phyloP scores from a whole-genome alignment of 345 rosid genomes.

The Eutrema japonicum region DNA sequence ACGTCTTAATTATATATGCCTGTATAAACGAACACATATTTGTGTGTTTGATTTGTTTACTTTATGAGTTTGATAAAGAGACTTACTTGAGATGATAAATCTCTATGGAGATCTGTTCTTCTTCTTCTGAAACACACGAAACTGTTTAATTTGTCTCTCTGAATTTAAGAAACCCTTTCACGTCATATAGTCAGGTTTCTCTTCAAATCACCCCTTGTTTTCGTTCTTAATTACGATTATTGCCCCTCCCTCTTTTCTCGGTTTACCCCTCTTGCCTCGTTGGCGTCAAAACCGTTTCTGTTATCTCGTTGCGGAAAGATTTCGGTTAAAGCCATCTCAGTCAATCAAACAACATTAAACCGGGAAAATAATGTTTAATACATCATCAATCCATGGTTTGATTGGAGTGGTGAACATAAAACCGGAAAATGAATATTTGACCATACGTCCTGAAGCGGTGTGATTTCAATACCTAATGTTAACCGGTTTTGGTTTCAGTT shows the following conservation, averaged over 20 bases:
- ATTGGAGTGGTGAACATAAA: not conserved
- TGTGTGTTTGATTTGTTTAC: not conserved
- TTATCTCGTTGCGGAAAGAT: not conserved
- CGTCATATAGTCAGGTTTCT: conserved; percentile 40
- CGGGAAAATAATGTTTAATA: not conserved
- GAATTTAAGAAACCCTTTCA: conserved; percentile 37
- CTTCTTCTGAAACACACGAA: conserved; percentile 34
- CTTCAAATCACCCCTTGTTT: conserved; percentile 14
- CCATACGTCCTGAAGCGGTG: not conserved
- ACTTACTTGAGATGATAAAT: conserved; percentile 36
- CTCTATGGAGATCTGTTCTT: conserved; percentile 25
- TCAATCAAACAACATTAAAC: not conserved
- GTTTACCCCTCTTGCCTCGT: conserved; percentile 40
- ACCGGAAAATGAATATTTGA: not conserved
- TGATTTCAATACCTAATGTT: not conserved
- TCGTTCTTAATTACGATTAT: conserved; percentile 13
- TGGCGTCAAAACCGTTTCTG: conserved; percentile 42
- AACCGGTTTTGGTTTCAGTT: conserved; percentile 15
- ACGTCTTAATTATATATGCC: not conserved
- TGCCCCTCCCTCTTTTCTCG: conserved; percentile 36
- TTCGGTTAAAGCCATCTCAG: conserved; percentile 11
- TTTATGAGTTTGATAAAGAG: conserved; percentile 15
- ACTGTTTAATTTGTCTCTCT: conserved; percentile 44
- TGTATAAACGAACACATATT: not conserved
- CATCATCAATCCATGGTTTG: not conserved